Conservation (phyloP, 2,329 filamentous ascomycete species). For the Ophiostoma himal-ulmi region DNA sequence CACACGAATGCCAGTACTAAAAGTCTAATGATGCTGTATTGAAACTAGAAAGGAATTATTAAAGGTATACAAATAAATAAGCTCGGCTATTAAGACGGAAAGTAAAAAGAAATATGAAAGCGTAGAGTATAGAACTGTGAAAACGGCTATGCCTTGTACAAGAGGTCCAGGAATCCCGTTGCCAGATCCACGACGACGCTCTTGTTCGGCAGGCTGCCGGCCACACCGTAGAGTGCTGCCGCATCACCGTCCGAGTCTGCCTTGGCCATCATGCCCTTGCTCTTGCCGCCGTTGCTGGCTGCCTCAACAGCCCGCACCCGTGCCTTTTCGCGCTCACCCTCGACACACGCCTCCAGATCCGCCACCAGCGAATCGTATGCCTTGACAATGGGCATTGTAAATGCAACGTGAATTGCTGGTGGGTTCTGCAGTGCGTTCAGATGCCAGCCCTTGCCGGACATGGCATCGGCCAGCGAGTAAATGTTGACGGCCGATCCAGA, state of each 20-base stretch:
- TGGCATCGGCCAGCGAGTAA: conserved; percentile 88
- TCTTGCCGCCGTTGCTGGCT: conserved; percentile 47
- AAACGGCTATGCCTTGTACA: conserved; percentile 61
- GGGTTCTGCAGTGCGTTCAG: conserved; percentile 89
- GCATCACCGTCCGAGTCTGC: conserved; percentile 66
- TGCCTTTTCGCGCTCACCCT: conserved; percentile 76
- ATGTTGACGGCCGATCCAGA: conserved; percentile 61
- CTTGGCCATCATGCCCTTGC: conserved; percentile 50
- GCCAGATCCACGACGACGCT: conserved; percentile 87
- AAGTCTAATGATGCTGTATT: background rate
- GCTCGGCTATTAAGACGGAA: background rate
- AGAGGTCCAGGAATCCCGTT: conserved; percentile 81
- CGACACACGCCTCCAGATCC: conserved; percentile 62
- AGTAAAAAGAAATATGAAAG: background rate
- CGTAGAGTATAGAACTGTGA: background rate
- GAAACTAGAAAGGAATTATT: background rate
- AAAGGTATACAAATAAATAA: background rate
- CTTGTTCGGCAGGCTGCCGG: conserved; percentile 92
- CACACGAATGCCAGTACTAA: background rate
- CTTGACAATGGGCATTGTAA: conserved; percentile 78
- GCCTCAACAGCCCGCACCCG: conserved; percentile 60
- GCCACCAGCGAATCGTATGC: conserved; percentile 72
- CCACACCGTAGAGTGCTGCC: conserved; percentile 88
- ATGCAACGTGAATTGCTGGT: conserved; percentile 86
- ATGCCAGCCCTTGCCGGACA: conserved; percentile 85